Conservation (phyloP, 768 basidiomycete species). For the Tylopilus rubrobrunneus region DNA sequence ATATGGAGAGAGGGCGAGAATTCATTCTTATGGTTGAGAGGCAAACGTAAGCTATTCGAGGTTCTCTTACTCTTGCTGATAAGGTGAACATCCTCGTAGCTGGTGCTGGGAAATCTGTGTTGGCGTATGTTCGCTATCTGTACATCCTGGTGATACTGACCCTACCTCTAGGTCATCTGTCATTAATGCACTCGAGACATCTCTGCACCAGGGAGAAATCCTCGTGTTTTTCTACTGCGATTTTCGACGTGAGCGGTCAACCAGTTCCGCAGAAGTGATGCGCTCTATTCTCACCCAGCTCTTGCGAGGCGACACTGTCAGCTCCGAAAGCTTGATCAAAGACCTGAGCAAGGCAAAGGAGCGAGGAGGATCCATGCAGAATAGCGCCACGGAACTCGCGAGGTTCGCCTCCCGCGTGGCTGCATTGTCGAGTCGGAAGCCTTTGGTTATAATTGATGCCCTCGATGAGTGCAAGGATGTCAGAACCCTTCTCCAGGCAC, state of each 20-base stretch:
- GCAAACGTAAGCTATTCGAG: too few relatives aligned
- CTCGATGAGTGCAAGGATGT: slow-evolving; percentile 3
- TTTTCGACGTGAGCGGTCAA: neutral
- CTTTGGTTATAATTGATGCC: neutral
- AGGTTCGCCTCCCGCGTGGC: neutral
- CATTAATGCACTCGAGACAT: neutral
- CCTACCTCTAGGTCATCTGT: too few relatives aligned
- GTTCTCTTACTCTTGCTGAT: too few relatives aligned
- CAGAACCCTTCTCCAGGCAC: neutral
- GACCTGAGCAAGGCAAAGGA: neutral
- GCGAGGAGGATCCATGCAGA: neutral
- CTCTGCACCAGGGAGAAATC: neutral
- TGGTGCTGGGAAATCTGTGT: too few relatives aligned
- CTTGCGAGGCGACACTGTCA: neutral
- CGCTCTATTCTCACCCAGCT: neutral
- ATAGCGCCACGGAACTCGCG: neutral
- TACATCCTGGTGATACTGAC: too few relatives aligned
- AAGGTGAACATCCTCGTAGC: too few relatives aligned
- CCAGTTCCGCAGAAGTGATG: neutral
- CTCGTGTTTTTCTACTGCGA: neutral
- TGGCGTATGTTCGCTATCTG: too few relatives aligned
- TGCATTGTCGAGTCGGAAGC: neutral
- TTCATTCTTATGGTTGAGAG: neutral
- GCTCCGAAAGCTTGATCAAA: neutral
- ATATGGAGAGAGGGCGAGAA: neutral